Percentiles rank a stretch among this genome's conserved stretches.
Evolutionary conservation across 768 basidiomycete species (phyloP).

Genomic region (Calocera viscosa): DNA sequence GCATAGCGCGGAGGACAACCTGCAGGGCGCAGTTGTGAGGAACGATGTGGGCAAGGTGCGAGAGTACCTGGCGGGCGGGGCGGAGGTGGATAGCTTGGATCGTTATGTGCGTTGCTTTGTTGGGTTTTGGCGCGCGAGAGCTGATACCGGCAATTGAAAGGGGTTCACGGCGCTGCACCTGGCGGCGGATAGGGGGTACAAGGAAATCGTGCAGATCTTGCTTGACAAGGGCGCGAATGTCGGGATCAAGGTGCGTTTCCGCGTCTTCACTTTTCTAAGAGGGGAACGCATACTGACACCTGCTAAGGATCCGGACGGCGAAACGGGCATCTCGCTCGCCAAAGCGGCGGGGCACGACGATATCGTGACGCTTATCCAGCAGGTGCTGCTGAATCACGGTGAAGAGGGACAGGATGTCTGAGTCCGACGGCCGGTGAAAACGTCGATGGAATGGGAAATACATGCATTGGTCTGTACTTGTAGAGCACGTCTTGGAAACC

Average conservation of each 20-base stretch:
- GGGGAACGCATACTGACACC: slow-evolving; percentile 9
- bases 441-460: background rate
- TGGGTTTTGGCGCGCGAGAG: background rate
- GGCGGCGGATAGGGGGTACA: slow-evolving; percentile 69
- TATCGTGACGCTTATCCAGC: slow-evolving; percentile 32
- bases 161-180: slow-evolving; percentile 82
- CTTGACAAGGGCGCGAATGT: slow-evolving; percentile 53
- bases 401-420: background rate
- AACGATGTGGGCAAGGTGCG: slow-evolving; percentile 40
- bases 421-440: background rate
- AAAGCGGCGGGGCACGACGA: slow-evolving; percentile 43
- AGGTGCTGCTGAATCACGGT: background rate
- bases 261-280: slow-evolving; percentile 6
- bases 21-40: slow-evolving; percentile 53
- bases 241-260: slow-evolving; percentile 42
- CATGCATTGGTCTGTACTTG: slow-evolving; percentile 1
- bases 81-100: slow-evolving; percentile 49
- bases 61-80: slow-evolving; percentile 31
- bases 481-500: background rate
- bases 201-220: slow-evolving; percentile 43
- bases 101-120: slow-evolving; percentile 48
- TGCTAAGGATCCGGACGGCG: slow-evolving; percentile 53
- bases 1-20: slow-evolving; percentile 26
- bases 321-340: slow-evolving; percentile 51
- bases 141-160: slow-evolving; percentile 32